A percentile compares a stretch with the other conserved stretches of the same genome.
These are phyloP conservation scores for Salix dunnii DNA, from an alignment of 345 rosid species.

Conservation along the genomic window DNA sequence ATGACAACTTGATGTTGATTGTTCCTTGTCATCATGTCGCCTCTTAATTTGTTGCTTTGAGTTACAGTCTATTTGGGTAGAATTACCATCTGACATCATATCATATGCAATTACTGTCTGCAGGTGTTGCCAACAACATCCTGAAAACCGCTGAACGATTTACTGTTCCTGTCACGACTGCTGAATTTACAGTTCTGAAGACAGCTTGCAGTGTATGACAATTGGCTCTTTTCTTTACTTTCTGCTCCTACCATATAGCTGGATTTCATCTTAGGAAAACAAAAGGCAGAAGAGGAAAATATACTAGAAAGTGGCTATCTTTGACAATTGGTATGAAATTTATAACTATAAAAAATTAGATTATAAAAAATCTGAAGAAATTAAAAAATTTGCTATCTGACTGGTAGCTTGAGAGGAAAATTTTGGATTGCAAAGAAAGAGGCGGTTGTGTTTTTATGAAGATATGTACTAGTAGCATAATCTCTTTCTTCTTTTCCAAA, in stretches of 20 bases:
- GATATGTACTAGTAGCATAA: not conserved
- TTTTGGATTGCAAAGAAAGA: not conserved
- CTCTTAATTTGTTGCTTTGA: not conserved
- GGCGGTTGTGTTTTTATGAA: not conserved
- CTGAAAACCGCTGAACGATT: constrained; percentile 55
- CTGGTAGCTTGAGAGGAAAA: not conserved
- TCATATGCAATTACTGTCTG: constrained; percentile 11
- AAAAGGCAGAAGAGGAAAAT: too few species aligned
- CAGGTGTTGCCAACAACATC: constrained; percentile 75
- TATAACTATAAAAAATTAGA: not conserved
- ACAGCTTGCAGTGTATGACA: constrained; percentile 77
- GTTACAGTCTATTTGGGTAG: not conserved
- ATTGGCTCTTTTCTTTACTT: not conserved
- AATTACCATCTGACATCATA: not conserved
- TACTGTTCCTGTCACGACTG: constrained; percentile 63
- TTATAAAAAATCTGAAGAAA: not conserved
- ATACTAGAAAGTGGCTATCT: not conserved
- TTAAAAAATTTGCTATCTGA: not conserved
- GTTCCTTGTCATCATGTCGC: too few species aligned
- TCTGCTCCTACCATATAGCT: not conserved
- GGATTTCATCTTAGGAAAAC: not conserved
- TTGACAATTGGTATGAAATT: not conserved
- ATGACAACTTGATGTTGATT: too few species aligned
- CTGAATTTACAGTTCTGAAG: constrained; percentile 86
- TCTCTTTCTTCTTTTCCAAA: not conserved